Percentiles rank a stretch among this genome's conserved stretches.
Evolutionary conservation across 257 asterid species (phyloP).

Genomic region (Lithospermum erythrorhizon): DNA sequence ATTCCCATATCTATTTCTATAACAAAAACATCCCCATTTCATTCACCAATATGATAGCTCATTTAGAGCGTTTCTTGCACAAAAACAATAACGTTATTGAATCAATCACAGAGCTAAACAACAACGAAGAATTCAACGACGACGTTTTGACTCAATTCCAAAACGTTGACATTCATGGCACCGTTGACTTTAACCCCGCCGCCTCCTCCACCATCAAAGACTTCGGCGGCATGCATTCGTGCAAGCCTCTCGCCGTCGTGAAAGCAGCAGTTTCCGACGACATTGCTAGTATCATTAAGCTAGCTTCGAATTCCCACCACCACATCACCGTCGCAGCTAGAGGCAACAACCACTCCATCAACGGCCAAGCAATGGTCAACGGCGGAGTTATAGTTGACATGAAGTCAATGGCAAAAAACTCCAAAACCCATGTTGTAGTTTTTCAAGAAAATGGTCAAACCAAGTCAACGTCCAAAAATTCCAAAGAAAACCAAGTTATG

Average conservation of each 20-base stretch:
- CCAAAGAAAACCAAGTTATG: no score
- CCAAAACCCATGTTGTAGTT: neutral
- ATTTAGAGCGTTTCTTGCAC: conserved; percentile 43
- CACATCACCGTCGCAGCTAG: conserved; percentile 79
- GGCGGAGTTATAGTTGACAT: conserved; percentile 63
- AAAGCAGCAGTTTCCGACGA: conserved; percentile 43
- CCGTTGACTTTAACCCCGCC: conserved; percentile 24
- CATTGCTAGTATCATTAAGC: conserved; percentile 41
- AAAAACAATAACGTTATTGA: conserved; percentile 52
- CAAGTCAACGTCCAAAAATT: no score
- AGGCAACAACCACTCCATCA: conserved; percentile 92
- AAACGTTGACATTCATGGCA: conserved; percentile 32
- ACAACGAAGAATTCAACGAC: neutral
- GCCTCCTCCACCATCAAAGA: conserved; percentile 20
- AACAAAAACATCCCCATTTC: no score
- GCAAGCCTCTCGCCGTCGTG: conserved; percentile 57
- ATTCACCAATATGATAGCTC: conserved; percentile 37
- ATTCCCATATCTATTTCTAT: no score
- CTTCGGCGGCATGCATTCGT: conserved; percentile 59
- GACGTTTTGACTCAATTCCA: no score
- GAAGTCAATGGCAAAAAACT: conserved; percentile 32
- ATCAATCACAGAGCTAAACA: conserved; percentile 30
- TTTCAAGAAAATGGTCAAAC: neutral
- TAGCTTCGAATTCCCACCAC: conserved; percentile 30
- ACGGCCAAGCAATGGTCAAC: conserved; percentile 95